Conservation (phyloP, 345 rosid genomes). For the Streptanthus diversifolius region DNA sequence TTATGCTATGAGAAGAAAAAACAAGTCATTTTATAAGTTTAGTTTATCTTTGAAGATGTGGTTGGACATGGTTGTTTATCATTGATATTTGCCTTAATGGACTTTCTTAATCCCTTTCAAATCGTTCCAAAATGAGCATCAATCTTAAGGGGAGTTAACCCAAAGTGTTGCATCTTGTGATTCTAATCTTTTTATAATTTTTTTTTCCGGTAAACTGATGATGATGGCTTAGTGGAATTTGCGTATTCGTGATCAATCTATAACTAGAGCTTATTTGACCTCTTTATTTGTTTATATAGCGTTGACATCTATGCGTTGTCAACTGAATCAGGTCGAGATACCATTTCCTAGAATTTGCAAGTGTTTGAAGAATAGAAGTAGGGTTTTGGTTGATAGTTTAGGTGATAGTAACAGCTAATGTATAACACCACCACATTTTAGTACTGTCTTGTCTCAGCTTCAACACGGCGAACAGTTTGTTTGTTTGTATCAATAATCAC, state of each 20-base stretch:
- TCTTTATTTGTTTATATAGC: neutral
- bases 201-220: neutral
- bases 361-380: too few relatives aligned
- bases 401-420: neutral
- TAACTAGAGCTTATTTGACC: neutral
- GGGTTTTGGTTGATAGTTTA: neutral
- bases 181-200: neutral
- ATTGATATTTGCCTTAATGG: neutral
- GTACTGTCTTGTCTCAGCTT: neutral
- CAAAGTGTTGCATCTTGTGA: slow-evolving; percentile 2
- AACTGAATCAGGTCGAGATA: neutral
- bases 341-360: neutral
- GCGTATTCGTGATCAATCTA: neutral
- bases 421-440: too few relatives aligned
- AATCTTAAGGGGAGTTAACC: neutral
- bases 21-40: slow-evolving; percentile 1
- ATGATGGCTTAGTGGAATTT: neutral
- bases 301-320: neutral
- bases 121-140: neutral
- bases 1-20: neutral
- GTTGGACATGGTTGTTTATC: slow-evolving; percentile 10
- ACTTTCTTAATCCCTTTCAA: neutral
- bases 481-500: neutral
- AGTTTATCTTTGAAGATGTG: neutral
- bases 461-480: neutral